Base-by-base conservation (phyloP, 495 filamentous ascomycete species). In the Ramalina peruviana region DNA sequence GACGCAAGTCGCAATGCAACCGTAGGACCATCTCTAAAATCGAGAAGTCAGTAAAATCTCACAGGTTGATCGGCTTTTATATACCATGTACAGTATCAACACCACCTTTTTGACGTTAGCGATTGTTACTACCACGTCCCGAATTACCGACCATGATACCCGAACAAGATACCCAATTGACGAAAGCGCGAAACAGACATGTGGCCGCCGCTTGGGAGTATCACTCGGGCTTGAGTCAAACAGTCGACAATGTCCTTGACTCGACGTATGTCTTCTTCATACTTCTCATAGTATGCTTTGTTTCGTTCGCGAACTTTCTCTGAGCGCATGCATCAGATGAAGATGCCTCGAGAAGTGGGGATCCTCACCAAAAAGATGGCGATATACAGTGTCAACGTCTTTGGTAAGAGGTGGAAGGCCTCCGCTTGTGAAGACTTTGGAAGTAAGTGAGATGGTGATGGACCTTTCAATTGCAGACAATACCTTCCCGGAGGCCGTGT, bases 261-360 rank as follows among this genome's bases (percentile, higher is more conserved):
- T 11, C 72, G 66, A 15, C 74, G 71, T n/a, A 83, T 68, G 63
- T 97, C 90, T 48, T 88, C 83, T 2, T 87, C 84, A 53, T 79
- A 96, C 55, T 95, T 96, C 36, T 63, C 55, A 62, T 95, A 95
- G 62, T 90, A 97, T 3, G 72, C 76, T 30, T 70, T 57, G 60
- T 96, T 96, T 42, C 80, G 67, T 55, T 75, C 58, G 9, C 61
- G 63, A 10, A 87, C 74, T 59, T 83, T 84, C 51, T 72, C 71
- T 75, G 43, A 53, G 49, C 36, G 21, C 6, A 7, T 30, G 48
- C 23, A 48, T 37, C 27, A 27, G 15, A 23, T 40, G 17, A 21
- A 6, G 10, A 40, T 27, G 10, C 17, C 9, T 19, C 23, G 4
- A 20, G 25, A 39, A 36, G 21, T 16, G 16, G 23, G n/a, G n/a